Evolutionary conservation across 2,329 filamentous ascomycete species (phyloP).

Genomic region (Aspergillus fumigatiaffinis): DNA sequence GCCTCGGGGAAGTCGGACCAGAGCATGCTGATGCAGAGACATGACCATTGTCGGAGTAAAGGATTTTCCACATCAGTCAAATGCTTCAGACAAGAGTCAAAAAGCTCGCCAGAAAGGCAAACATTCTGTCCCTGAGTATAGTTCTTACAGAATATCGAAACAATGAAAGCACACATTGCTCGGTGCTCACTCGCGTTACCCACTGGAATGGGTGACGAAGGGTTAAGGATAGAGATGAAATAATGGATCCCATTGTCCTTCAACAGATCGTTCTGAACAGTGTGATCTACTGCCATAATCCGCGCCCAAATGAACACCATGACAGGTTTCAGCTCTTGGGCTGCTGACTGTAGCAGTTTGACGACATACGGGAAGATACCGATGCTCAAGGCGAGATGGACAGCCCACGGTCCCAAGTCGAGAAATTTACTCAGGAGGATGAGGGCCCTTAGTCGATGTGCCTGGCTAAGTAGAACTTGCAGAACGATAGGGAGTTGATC

Average conservation of each 20-base stretch:
- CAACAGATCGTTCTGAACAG: slow-evolving; percentile 86
- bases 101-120: slow-evolving; percentile 84
- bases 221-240: slow-evolving; percentile 88
- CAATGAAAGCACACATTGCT: slow-evolving; percentile 97
- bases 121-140: slow-evolving; percentile 90
- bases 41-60: slow-evolving; percentile 89
- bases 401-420: slow-evolving; percentile 94
- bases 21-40: slow-evolving; percentile 89
- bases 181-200: slow-evolving; percentile 90
- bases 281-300: slow-evolving; percentile 89
- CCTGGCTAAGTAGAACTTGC: slow-evolving; percentile 92
- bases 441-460: slow-evolving; percentile 84
- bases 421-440: slow-evolving; percentile 91
- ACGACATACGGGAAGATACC: slow-evolving; percentile 99
- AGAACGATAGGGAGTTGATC: slow-evolving; percentile 95
- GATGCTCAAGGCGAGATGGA: slow-evolving; percentile 95
- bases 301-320: slow-evolving; percentile 99
- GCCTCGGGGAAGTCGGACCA: slow-evolving; percentile 89
- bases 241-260: slow-evolving; percentile 98
- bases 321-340: slow-evolving; percentile 89
- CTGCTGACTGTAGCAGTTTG: slow-evolving; percentile 91
- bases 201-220: slow-evolving; percentile 75
- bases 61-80: slow-evolving; percentile 82
- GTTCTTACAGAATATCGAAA: slow-evolving; percentile 94
- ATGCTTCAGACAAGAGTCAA: slow-evolving; percentile 81